Conservation (phyloP, 2,329 filamentous ascomycete species). For the Microdochium trichocladiopsis region DNA sequence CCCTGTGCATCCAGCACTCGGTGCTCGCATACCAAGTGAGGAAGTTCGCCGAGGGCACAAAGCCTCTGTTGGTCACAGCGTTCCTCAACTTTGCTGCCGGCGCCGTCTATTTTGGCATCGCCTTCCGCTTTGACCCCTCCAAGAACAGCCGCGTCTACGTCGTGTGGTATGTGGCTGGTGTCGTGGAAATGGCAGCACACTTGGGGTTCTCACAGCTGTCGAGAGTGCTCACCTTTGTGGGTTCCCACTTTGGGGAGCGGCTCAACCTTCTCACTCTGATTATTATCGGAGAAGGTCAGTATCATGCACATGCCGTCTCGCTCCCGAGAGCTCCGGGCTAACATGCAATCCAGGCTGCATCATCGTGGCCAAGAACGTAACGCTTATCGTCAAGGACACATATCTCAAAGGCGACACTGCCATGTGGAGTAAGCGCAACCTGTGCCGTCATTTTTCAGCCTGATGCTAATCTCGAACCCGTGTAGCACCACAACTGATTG, state of each 20-base stretch:
- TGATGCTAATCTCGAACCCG: constrained; percentile 6
- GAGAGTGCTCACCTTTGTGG: constrained; percentile 51
- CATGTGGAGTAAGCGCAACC: constrained; percentile 12
- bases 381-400: constrained; percentile 35
- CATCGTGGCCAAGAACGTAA: constrained; percentile 44
- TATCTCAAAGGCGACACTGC: constrained; percentile 27
- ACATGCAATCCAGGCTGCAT: constrained; percentile 34
- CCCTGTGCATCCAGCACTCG: constrained; percentile 46
- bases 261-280: constrained; percentile 59
- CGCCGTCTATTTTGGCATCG: constrained; percentile 31
- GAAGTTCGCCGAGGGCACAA: constrained; percentile 26
- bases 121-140: constrained; percentile 26
- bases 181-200: constrained; percentile 42
- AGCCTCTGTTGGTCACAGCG: constrained; percentile 27
- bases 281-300: constrained; percentile 53
- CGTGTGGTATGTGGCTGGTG: constrained; percentile 46
- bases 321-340: constrained; percentile 1
- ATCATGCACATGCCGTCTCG: background rate
- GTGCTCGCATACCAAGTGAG: constrained; percentile 35
- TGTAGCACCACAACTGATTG: constrained; percentile 28
- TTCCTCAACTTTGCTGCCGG: constrained; percentile 24
- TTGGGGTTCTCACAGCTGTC: constrained; percentile 47
- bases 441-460: background rate
- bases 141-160: constrained; percentile 26
- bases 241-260: constrained; percentile 57